Percentiles rank a stretch among this genome's conserved stretches.
Conservation (phyloP, 2,329 filamentous ascomycete species). For the Fusarium citri region DNA sequence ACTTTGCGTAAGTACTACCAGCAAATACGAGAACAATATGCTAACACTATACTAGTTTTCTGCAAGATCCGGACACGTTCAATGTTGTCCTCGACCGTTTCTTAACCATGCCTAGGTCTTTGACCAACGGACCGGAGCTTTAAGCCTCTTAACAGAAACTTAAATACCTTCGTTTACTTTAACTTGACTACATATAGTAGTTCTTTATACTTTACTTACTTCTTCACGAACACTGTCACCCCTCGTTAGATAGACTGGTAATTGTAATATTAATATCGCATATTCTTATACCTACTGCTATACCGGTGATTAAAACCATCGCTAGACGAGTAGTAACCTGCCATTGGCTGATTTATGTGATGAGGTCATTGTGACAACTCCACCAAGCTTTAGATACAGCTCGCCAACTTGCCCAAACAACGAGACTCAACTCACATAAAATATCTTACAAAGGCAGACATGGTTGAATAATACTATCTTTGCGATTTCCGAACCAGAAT, state of each 20-base stretch:
- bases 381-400: neutral
- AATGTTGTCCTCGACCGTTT: neutral
- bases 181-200: neutral
- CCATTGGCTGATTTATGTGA: neutral
- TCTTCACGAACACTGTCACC: neutral
- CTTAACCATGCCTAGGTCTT: neutral
- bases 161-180: neutral
- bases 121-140: neutral
- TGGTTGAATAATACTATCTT: neutral
- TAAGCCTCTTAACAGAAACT: neutral
- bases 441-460: neutral
- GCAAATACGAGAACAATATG: accelerated
- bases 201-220: neutral
- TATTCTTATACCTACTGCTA: neutral
- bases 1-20: constrained; percentile 8
- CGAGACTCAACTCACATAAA: neutral
- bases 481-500: neutral
- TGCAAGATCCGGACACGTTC: neutral
- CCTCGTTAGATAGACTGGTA: neutral
- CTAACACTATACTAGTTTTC: neutral
- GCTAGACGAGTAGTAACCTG: neutral
- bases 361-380: constrained; percentile 7
- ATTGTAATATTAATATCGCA: neutral
- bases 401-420: neutral
- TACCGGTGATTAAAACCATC: neutral